These are phyloP conservation scores for Candida nitratophila DNA, from an alignment of 805 yeast genomes.

Conservation along the genomic window DNA sequence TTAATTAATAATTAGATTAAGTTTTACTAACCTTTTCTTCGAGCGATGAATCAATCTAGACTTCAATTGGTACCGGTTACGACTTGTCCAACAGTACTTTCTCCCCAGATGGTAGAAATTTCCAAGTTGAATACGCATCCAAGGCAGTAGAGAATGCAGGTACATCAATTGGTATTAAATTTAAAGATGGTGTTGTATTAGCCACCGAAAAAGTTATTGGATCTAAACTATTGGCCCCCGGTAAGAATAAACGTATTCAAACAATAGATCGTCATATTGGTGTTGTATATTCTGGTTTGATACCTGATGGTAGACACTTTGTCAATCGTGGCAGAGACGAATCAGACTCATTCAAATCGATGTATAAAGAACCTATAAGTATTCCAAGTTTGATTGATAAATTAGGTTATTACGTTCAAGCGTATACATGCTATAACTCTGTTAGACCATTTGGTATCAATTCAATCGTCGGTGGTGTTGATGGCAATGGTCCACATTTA, in stretches of 20 bases:
- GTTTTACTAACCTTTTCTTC: too few relatives aligned
- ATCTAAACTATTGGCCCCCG: slow-evolving; percentile 84
- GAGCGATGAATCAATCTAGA: slow-evolving; percentile 22
- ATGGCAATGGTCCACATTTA: slow-evolving; percentile 76
- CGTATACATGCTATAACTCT: slow-evolving; percentile 90
- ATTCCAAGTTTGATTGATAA: slow-evolving; percentile 80
- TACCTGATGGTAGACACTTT: slow-evolving; percentile 95
- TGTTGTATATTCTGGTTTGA: slow-evolving; percentile 87
- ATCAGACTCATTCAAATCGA: slow-evolving; percentile 67
- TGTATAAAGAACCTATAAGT: slow-evolving; percentile 70
- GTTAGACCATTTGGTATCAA: slow-evolving; percentile 97
- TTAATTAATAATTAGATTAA: too few relatives aligned
- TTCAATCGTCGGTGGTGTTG: slow-evolving; percentile 90
- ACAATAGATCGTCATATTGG: slow-evolving; percentile 92
- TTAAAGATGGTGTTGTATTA: slow-evolving; percentile 89
- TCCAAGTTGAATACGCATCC: slow-evolving; percentile 96
- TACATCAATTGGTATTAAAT: slow-evolving; percentile 88
- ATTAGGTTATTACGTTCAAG: slow-evolving; percentile 87
- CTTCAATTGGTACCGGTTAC: slow-evolving; percentile 98
- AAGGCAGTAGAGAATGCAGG: slow-evolving; percentile 98
- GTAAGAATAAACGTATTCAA: slow-evolving; percentile 84
- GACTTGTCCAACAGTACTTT: slow-evolving; percentile 96
- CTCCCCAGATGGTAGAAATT: slow-evolving; percentile 88
- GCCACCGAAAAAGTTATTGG: slow-evolving; percentile 92
- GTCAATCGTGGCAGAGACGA: slow-evolving; percentile 92